phyloP scores from a whole-genome alignment of 768 basidiomycete species.

The Goffeauzyma gilvescens region DNA sequence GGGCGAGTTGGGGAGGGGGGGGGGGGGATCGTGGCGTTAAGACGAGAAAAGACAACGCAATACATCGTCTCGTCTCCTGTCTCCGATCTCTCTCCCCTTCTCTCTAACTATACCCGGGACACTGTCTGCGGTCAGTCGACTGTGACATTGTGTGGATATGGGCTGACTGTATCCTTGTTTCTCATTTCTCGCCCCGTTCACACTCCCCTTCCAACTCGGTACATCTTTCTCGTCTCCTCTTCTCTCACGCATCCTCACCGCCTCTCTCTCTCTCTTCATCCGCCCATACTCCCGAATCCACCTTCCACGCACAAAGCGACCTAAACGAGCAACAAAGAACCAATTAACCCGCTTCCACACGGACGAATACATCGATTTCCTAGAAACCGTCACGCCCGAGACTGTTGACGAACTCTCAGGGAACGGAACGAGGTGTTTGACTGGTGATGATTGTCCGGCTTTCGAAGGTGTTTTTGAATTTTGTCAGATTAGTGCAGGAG shows the following conservation, averaged over 20 bases:
- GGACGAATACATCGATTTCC: conserved; percentile 91
- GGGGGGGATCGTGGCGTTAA: too few relatives aligned
- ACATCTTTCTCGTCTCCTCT: not conserved
- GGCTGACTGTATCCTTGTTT: too few relatives aligned
- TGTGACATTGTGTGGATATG: not conserved
- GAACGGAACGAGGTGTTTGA: conserved; percentile 58
- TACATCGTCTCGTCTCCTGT: too few relatives aligned
- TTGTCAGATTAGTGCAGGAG: conserved; percentile 87
- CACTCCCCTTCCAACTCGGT: not conserved
- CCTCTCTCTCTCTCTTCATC: not conserved
- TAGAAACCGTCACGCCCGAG: conserved; percentile 74
- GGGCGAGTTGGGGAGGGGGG: too few relatives aligned
- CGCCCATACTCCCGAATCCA: not conserved
- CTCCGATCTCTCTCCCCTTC: too few relatives aligned
- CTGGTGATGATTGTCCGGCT: conserved; percentile 87
- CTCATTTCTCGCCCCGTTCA: too few relatives aligned
- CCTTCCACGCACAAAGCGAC: conserved; percentile 36
- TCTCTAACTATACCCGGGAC: too few relatives aligned
- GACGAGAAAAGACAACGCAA: too few relatives aligned
- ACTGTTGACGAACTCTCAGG: conserved; percentile 69
- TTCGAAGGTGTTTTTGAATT: conserved; percentile 96
- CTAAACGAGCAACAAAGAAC: conserved; percentile 50
- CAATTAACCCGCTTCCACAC: conserved; percentile 90
- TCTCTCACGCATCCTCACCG: not conserved
- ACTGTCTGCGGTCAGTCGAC: too few relatives aligned